These are phyloP conservation scores for Raddia guianensis DNA, from an alignment of 176 grass and related monocot genomes.

Conservation along the genomic window DNA sequence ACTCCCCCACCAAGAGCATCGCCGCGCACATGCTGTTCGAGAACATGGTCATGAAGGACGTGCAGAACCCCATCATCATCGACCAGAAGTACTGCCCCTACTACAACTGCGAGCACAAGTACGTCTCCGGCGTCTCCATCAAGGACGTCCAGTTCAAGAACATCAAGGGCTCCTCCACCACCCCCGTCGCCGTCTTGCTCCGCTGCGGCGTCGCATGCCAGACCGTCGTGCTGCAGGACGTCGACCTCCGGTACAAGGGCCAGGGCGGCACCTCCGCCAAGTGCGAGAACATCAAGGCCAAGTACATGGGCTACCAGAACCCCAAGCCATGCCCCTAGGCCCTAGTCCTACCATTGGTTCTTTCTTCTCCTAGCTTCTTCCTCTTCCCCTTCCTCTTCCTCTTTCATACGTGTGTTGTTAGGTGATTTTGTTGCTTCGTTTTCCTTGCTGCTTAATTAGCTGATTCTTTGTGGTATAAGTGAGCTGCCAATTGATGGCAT, in stretches of 20 bases:
- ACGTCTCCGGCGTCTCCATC: constrained; percentile 54
- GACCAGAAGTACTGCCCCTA: constrained; percentile 81
- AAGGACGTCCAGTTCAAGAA: constrained; percentile 56
- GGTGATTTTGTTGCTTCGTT: background rate
- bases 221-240: constrained; percentile 58
- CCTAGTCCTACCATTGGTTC: background rate
- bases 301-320: constrained; percentile 49
- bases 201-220: constrained; percentile 66
- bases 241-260: constrained; percentile 45
- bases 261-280: constrained; percentile 1
- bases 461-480: constrained; percentile 20
- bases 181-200: constrained; percentile 57
- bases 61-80: constrained; percentile 68
- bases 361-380: background rate
- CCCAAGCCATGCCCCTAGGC: constrained; percentile 58
- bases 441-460: background rate
- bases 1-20: constrained; percentile 50
- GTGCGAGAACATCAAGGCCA: constrained; percentile 52
- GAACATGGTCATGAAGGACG: constrained; percentile 59
- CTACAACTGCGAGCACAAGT: constrained; percentile 51
- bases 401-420: background rate
- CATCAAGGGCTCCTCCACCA: constrained; percentile 55
- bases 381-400: background rate
- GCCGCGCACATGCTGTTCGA: constrained; percentile 58
- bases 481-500: constrained; percentile 23